phyloP scores from a whole-genome alignment of 78 protist species.

The Dictyostelium firmibasis region DNA sequence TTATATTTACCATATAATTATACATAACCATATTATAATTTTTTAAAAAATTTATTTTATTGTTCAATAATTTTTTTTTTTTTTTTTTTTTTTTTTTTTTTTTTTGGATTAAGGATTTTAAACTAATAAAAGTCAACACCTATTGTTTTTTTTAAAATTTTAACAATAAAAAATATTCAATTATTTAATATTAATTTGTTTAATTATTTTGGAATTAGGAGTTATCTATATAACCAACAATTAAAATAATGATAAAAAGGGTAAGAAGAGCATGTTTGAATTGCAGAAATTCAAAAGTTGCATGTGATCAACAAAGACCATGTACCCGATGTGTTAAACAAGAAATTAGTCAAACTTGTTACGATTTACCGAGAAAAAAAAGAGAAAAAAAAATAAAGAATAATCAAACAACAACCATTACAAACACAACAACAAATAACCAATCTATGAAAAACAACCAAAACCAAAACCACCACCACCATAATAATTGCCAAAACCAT shows the following conservation, averaged over 20 bases:
- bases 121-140: too few species aligned
- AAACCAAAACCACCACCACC: not conserved
- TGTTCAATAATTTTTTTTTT: too few species aligned
- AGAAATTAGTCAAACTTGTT: conserved; percentile 56
- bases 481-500: not conserved
- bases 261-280: conserved; percentile 71
- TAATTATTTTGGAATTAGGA: not conserved
- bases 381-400: conserved; percentile 50
- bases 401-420: not conserved
- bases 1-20: too few species aligned
- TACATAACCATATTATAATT: too few species aligned
- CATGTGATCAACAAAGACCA: conserved; percentile 67
- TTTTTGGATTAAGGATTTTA: too few species aligned
- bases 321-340: conserved; percentile 69
- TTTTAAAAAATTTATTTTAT: too few species aligned
- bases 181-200: too few species aligned
- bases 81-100: too few species aligned
- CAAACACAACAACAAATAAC: not conserved
- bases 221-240: not conserved
- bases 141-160: too few species aligned
- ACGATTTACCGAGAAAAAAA: conserved; percentile 63
- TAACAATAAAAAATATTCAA: too few species aligned
- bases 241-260: conserved; percentile 44
- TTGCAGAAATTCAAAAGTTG: conserved; percentile 71
- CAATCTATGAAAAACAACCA: not conserved